A percentile compares a stretch with the other conserved stretches of the same genome.
phyloP scores from a whole-genome alignment of 2,329 filamentous ascomycete species.

The Sporothrix mexicana region DNA sequence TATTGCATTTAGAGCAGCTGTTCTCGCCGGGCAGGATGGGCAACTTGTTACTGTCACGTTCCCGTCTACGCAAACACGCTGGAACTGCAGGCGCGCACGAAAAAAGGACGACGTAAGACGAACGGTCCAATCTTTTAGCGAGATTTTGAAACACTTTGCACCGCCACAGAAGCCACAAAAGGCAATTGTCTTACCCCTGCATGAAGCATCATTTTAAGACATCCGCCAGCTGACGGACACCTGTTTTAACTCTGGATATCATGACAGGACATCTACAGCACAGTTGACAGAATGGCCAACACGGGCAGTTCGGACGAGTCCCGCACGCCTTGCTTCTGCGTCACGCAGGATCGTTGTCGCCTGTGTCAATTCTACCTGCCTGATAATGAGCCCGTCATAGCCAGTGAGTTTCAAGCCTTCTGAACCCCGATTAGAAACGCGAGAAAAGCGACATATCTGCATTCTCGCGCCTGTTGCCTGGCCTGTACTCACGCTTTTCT shows the following conservation, averaged over 20 bases:
- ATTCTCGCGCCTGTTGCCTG: slow-evolving; percentile 17
- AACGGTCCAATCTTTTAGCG: no score
- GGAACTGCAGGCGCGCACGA: no score
- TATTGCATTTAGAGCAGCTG: no score
- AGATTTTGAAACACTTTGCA: no score
- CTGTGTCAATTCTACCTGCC: slow-evolving; percentile 23
- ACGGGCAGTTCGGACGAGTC: slow-evolving; percentile 21
- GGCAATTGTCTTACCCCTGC: no score
- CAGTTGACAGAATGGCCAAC: slow-evolving; percentile 12
- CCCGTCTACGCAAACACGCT: no score
- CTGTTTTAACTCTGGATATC: neutral
- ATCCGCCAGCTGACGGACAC: neutral
- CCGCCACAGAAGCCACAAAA: no score
- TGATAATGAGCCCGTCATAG: slow-evolving; percentile 28
- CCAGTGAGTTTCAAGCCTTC: slow-evolving; percentile 21
- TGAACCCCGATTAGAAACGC: slow-evolving; percentile 23
- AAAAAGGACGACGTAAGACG: no score
- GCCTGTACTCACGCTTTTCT: slow-evolving; percentile 19
- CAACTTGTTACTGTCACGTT: no score
- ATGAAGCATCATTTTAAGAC: no score
- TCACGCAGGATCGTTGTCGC: slow-evolving; percentile 25
- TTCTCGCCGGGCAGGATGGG: no score
- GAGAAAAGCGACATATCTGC: slow-evolving; percentile 25
- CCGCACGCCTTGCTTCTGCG: slow-evolving; percentile 15
- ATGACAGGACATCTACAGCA: slow-evolving; percentile 10